A percentile compares a stretch with the other conserved stretches of the same genome.
phyloP scores from a whole-genome alignment of 2,329 filamentous ascomycete genomes.

The Samsoniella hepiali region DNA sequence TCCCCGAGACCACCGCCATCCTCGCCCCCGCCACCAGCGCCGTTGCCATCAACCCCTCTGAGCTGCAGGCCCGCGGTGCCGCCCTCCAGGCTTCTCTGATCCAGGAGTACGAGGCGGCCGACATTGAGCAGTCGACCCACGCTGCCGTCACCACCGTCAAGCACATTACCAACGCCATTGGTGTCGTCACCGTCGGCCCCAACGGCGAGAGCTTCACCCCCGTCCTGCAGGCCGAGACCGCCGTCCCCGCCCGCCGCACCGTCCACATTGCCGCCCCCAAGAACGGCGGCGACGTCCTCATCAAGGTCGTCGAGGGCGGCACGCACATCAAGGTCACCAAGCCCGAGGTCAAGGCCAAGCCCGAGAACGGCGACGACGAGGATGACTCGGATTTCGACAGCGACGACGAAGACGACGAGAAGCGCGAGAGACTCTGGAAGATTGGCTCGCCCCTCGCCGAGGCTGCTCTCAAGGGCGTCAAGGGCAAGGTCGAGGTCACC shows the following conservation, averaged over 20 bases:
- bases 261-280: conserved; percentile 74
- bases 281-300: conserved; percentile 79
- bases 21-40: conserved; percentile 77
- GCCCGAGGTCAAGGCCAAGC: conserved; percentile 74
- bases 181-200: conserved; percentile 65
- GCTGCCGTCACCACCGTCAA: conserved; percentile 91
- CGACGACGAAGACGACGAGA: conserved; percentile 74
- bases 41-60: conserved; percentile 86
- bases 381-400: conserved; percentile 56
- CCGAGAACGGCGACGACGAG: conserved; percentile 63
- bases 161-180: conserved; percentile 84
- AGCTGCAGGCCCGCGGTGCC: conserved; percentile 83
- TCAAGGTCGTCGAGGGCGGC: conserved; percentile 84
- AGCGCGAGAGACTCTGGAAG: conserved; percentile 90
- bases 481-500: conserved; percentile 91
- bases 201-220: conserved; percentile 71
- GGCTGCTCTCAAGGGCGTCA: conserved; percentile 75
- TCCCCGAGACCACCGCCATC: conserved; percentile 75
- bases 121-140: conserved; percentile 95
- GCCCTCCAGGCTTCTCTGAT: conserved; percentile 94
- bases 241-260: conserved; percentile 82
- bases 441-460: conserved; percentile 79
- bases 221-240: conserved; percentile 81
- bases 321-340: conserved; percentile 93
- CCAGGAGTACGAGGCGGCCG: conserved; percentile 87